A percentile compares a stretch with the other conserved stretches of the same genome.
phyloP scores from a whole-genome alignment of 129 eudicot species.

The Artemisia argyi region DNA sequence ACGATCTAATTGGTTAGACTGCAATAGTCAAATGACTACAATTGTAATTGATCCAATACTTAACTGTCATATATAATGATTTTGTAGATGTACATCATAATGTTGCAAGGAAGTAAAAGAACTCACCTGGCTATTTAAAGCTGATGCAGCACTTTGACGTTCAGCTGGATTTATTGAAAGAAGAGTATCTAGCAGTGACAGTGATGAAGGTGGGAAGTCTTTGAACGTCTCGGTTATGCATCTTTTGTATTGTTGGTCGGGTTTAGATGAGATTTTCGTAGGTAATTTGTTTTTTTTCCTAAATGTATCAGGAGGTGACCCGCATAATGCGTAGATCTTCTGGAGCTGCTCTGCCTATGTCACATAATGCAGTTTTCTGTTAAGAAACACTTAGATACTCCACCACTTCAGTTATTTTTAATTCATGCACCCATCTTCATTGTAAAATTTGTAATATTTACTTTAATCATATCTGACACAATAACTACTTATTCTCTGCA shows the following conservation, averaged over 20 bases:
- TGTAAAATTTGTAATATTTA: too few relatives aligned
- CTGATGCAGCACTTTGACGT: constrained; percentile 57
- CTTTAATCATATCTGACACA: too few relatives aligned
- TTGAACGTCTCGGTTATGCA: constrained; percentile 48
- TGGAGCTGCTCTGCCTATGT: constrained; percentile 64
- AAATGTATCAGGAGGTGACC: constrained; percentile 61
- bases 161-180: constrained; percentile 67
- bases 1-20: too few relatives aligned
- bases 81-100: background rate
- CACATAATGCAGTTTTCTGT: background rate
- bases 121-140: constrained; percentile 54
- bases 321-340: constrained; percentile 61
- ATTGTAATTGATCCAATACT: too few relatives aligned
- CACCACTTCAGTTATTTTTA: too few relatives aligned
- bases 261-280: constrained; percentile 49
- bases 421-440: too few relatives aligned
- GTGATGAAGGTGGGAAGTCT: constrained; percentile 50
- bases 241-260: constrained; percentile 50
- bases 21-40: too few relatives aligned
- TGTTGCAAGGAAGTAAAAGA: background rate
- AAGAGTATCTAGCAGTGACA: constrained; percentile 57
- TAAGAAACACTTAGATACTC: background rate
- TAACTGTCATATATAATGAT: too few relatives aligned
- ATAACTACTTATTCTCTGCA: too few relatives aligned
- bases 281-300: constrained; percentile 60